Conservation (phyloP, 805 yeast species). For the Starmera dryadoides region DNA sequence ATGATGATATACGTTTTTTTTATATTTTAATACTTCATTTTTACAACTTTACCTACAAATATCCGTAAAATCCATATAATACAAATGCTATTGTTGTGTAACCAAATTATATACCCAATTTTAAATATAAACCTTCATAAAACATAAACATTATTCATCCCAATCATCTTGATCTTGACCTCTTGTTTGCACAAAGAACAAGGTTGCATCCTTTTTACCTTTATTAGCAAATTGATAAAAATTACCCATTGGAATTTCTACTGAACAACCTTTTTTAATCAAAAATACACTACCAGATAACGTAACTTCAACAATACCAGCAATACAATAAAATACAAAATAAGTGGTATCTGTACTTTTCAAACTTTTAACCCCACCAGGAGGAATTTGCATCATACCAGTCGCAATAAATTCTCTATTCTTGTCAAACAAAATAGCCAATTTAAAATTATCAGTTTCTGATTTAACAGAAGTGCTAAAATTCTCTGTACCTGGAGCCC, state of each 20-base stretch:
- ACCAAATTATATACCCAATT: too few relatives aligned
- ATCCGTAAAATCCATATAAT: too few relatives aligned
- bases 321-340: conserved; percentile 67
- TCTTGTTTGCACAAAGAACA: conserved; percentile 70
- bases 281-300: conserved; percentile 51
- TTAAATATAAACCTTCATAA: too few relatives aligned
- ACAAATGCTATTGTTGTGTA: too few relatives aligned
- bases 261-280: conserved; percentile 66
- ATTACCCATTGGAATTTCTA: conserved; percentile 76
- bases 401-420: conserved; percentile 61
- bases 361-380: conserved; percentile 50
- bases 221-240: conserved; percentile 61
- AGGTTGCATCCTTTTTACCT: conserved; percentile 47
- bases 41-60: too few relatives aligned
- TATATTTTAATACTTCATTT: neutral
- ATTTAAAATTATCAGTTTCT: conserved; percentile 45
- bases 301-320: conserved; percentile 65
- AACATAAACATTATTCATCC: neutral
- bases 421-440: conserved; percentile 59
- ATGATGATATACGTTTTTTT: neutral
- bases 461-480: conserved; percentile 32
- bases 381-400: conserved; percentile 64
- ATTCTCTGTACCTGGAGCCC: conserved; percentile 51
- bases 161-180: conserved; percentile 16
- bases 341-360: conserved; percentile 55